These are phyloP conservation scores for Huiozyma sinensis DNA, from an alignment of 805 yeast genomes.

Conservation along the genomic window DNA sequence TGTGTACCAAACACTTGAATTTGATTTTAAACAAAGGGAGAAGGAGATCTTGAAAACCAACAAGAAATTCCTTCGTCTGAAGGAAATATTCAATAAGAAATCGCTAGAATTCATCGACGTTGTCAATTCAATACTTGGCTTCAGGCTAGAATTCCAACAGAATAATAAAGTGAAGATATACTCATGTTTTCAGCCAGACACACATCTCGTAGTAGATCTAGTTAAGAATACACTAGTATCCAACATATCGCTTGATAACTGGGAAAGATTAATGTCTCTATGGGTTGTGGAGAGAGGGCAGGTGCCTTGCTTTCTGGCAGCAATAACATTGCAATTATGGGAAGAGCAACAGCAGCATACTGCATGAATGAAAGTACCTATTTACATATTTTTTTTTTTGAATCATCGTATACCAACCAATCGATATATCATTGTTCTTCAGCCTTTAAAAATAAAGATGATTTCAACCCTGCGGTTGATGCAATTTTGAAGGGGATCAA, in stretches of 20 bases:
- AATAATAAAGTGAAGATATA: conserved; percentile 46
- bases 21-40: conserved; percentile 42
- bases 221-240: conserved; percentile 45
- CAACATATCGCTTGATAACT: conserved; percentile 24
- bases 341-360: conserved; percentile 24
- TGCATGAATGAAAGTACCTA: not conserved
- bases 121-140: conserved; percentile 61
- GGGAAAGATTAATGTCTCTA: conserved; percentile 44
- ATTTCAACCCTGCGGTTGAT: not conserved
- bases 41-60: conserved; percentile 36
- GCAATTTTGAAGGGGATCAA: not conserved
- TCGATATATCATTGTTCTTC: not conserved
- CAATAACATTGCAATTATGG: conserved; percentile 56
- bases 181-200: conserved; percentile 34
- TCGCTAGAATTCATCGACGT: conserved; percentile 63
- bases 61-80: conserved; percentile 43
- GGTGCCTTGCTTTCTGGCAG: conserved; percentile 69
- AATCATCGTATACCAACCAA: not conserved
- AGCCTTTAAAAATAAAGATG: not conserved
- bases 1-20: conserved; percentile 49
- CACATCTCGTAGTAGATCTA: conserved; percentile 47
- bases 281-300: conserved; percentile 64
- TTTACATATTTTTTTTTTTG: not conserved
- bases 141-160: conserved; percentile 53
- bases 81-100: conserved; percentile 50